Evolutionary conservation across 805 yeast genomes (phyloP), one percentile per base, ranked within the genome.

Genomic region (Starmerella asiatica): DNA sequence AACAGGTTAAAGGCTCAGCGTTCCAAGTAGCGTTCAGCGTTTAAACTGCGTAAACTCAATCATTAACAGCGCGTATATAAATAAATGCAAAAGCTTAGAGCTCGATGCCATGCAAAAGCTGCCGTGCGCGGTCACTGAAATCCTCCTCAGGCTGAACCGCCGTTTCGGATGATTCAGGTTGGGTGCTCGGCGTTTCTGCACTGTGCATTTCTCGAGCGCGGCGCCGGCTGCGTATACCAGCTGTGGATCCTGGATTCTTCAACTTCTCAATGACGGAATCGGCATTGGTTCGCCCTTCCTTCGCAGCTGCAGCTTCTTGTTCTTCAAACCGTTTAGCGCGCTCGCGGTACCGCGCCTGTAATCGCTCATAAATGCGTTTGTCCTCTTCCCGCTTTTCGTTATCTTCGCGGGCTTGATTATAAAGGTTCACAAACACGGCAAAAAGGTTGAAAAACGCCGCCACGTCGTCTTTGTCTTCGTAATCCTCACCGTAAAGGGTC

Each of bases 401-500:
- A 49, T 86, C 94, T 23, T 68, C 64, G 37, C 78, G 78, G 1
- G 88, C 94, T 52, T 71, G 76, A 56, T 79, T 75, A 61, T 79
- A 93, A 52, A 83, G 93, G 29, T 63, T 64, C 1, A 82, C 71
- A 57, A 91, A 91, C 38, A 74, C 71, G n/a, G 79, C 69, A 59
- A 91, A 80, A 56, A 83, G 82, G 45, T 64, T 68, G 55, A 88
- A 83, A 52, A 91, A 88, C 0, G 75, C 62, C 44, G 73, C 71
- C 39, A 78, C 70, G 15, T 86, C 71, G 48, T 67, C 65, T 29
- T 70, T 63, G 57, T 88, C 96, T 7, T 57, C 60, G 1, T 80
- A 68, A 56, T 83, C 93, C 59, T 91, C 98, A n/a, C 96, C 97
- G 56, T 82, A 91, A 50, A 71, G 75, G 46, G 69, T 69, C 93